phyloP scores from a whole-genome alignment of 768 basidiomycete species.

The Mycena vitilis region DNA sequence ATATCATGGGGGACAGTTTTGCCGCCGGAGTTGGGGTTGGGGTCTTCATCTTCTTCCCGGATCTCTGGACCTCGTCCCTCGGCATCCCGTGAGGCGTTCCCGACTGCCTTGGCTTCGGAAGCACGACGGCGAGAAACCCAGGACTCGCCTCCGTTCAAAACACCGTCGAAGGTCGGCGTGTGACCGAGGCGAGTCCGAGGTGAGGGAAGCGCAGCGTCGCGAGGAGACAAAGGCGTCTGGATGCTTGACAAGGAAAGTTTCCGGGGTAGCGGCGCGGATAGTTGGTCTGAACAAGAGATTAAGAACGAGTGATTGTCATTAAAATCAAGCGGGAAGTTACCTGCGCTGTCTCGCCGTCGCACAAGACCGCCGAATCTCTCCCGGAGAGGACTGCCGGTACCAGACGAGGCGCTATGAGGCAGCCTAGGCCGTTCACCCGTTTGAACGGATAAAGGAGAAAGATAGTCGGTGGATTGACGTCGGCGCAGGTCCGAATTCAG shows the following conservation, averaged over 20 bases:
- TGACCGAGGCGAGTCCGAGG: slow-evolving; percentile 74
- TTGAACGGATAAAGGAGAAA: slow-evolving; percentile 68
- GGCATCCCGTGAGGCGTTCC: slow-evolving; percentile 45
- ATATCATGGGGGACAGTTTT: slow-evolving; percentile 8
- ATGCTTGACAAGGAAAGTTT: slow-evolving; percentile 77
- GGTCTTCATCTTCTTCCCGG: slow-evolving; percentile 62
- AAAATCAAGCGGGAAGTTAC: slow-evolving; percentile 48
- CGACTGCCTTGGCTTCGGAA: slow-evolving; percentile 65
- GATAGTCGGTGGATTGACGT: slow-evolving; percentile 82
- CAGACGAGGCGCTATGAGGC: slow-evolving; percentile 60
- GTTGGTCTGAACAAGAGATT: slow-evolving; percentile 62
- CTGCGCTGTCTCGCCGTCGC: slow-evolving; percentile 78
- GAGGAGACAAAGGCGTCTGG: slow-evolving; percentile 69
- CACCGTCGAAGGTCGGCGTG: slow-evolving; percentile 77
- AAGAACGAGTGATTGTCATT: slow-evolving; percentile 25
- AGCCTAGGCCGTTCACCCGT: slow-evolving; percentile 69
- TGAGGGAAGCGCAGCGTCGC: slow-evolving; percentile 69
- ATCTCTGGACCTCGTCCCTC: slow-evolving; percentile 61
- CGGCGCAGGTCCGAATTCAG: slow-evolving; percentile 91
- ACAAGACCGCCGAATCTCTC: slow-evolving; percentile 71
- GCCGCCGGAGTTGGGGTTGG: slow-evolving; percentile 23
- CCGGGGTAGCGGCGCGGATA: slow-evolving; percentile 64
- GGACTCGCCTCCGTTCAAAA: slow-evolving; percentile 73
- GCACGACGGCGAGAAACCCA: slow-evolving; percentile 75
- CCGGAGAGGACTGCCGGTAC: slow-evolving; percentile 66